phyloP scores from a whole-genome alignment of 2,329 filamentous ascomycete genomes.

The Microsporum canis region DNA sequence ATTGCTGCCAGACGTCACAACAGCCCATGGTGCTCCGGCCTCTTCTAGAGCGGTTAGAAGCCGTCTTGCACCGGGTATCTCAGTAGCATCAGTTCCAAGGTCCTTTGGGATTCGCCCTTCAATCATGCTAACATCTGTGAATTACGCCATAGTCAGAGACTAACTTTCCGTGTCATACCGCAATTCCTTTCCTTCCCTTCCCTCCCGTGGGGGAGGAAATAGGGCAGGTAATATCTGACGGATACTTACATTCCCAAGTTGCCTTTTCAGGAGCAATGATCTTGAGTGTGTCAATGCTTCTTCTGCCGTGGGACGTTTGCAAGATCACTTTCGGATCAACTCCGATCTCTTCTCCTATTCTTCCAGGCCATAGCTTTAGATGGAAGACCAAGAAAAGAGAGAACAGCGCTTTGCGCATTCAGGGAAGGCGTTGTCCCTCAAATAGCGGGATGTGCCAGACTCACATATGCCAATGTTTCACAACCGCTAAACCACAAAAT shows the following conservation, averaged over 20 bases:
- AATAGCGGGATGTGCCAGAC: constrained; percentile 17
- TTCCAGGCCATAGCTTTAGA: constrained; percentile 14
- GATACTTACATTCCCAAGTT: constrained; percentile 72
- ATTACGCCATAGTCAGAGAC: constrained; percentile 3
- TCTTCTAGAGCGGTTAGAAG: constrained; percentile 58
- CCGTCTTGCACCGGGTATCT: constrained; percentile 70
- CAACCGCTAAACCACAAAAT: constrained; percentile 42
- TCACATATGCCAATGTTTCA: constrained; percentile 53
- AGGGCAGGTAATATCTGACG: background rate
- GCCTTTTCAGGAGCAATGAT: constrained; percentile 73
- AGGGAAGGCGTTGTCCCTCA: background rate
- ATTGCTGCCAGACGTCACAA: constrained; percentile 61
- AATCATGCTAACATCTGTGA: constrained; percentile 61
- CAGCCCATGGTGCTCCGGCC: constrained; percentile 63
- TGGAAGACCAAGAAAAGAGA: background rate
- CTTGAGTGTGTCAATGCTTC: constrained; percentile 75
- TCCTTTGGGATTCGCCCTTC: constrained; percentile 67
- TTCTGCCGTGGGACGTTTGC: constrained; percentile 77
- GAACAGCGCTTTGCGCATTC: background rate
- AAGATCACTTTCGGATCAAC: constrained; percentile 77
- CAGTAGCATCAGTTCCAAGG: constrained; percentile 65
- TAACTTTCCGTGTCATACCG: constrained; percentile 7
- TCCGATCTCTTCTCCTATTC: constrained; percentile 62
- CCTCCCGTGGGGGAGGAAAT: background rate
- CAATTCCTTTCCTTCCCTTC: background rate